Evolutionary conservation across 805 yeast species (phyloP), one percentile per base, ranked within the genome.

Genomic region (Nakazawaea sp.): DNA sequence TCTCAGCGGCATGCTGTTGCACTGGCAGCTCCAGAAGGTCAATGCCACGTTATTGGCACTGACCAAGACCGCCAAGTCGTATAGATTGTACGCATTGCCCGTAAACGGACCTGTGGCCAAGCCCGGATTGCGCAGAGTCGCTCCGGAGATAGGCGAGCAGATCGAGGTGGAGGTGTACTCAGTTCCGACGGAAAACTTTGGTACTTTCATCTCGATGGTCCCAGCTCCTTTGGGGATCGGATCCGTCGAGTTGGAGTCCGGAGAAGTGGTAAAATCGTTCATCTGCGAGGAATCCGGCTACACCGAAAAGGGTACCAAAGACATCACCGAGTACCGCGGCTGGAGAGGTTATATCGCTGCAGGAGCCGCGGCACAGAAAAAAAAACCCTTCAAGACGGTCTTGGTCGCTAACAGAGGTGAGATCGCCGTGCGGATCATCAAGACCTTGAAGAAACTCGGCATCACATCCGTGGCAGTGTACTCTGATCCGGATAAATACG

Each of bases 161-260:
- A 84, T 90, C 42, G 78, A 71, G 40, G 59, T 90, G 25, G 98
- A 90, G 59, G 71, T 87, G 15, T 90, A 90, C 65, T 74, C 89
- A 33, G 72, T 90, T 35, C 96, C 97, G 21, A 56, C 56, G 21
- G 88, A 76, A 46, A 64, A 60, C 11, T 87, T 90, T 60, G 97
- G 97, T 46, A 71, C 69, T 17, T 92, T 90, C 52, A 81, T 92
- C 20, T 54, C 81, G 4, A 78, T 83, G 83, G 95, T 90, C 24
- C 97, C 97, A 11, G 83, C 83, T 47, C 98, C 98, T 17, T 68
- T 90, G 44, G 98, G 96, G 30, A 89, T 90, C 51, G 98, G 98
- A 8, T 78, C 92, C 17, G 90, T 87, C 35, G 95, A 89, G 59
- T 72, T 88, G 29, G 78, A 68, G 36, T 64, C 72, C 42, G 97